Conservation (phyloP, 106 monocot species). For the Dendrobium nobile region DNA sequence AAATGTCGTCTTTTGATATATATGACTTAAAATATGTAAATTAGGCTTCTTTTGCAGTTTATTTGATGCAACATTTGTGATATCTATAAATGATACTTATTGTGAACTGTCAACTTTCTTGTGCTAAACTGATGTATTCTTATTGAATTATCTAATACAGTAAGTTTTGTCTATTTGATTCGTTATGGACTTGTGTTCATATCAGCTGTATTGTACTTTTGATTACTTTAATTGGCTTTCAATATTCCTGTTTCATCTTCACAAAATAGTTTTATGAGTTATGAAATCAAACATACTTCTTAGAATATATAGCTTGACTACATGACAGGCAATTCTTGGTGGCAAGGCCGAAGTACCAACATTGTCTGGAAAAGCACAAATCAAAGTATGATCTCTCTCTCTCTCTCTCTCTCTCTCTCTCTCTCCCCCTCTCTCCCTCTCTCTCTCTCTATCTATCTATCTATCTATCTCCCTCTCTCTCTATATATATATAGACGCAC, state of each 20-base stretch:
- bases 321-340: constrained; percentile 87
- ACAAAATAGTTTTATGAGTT: constrained; percentile 1
- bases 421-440: not conserved
- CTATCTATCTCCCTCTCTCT: not conserved
- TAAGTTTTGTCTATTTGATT: not conserved
- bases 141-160: not conserved
- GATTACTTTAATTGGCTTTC: not conserved
- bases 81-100: not conserved
- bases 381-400: constrained; percentile 48
- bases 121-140: not conserved
- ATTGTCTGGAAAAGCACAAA: constrained; percentile 51
- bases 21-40: not conserved
- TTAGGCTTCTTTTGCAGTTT: not conserved
- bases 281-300: not conserved
- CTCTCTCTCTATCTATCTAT: not conserved
- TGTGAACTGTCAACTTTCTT: not conserved
- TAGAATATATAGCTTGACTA: not conserved
- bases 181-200: not conserved
- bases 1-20: not conserved
- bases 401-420: not conserved
- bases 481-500: too few relatives aligned
- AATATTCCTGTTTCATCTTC: not conserved
- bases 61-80: not conserved
- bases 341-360: constrained; percentile 85
- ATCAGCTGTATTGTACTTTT: not conserved